Base-by-base conservation (phyloP, 306 rosid species). In the Carpinus viminea region DNA sequence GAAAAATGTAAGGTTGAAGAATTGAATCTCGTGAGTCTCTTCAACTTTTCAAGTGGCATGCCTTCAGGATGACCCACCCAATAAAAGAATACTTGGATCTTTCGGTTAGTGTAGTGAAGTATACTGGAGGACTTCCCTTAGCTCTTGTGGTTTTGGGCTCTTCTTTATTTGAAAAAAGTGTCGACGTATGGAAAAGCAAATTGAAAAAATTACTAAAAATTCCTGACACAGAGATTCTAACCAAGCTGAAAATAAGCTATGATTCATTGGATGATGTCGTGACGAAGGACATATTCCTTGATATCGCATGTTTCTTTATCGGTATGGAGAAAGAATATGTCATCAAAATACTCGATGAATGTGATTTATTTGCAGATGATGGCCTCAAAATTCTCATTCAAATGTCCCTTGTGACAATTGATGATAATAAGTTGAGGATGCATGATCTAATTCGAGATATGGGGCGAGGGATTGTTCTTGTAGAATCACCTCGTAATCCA, bases 61-160 rank as follows among this genome's bases (percentile, higher is more conserved):
- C 34, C 34, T 31, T 31, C 34, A 31, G 3, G 34, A 31, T 31
- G 34, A 31, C 34, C 34, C 34, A 31, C 34, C 34, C 3, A 31
- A 31, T 31, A 31, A 31, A 31, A 31, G 34, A 31, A 31, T 31
- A 31, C 34, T 1, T 31, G 34, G 34, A 31, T 31, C 34, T 31
- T 31, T 31, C 34, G 0, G 34, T 31, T 31, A 31, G 34, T 31
- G 3, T 31, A 31, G 34, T 31, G 34, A 31, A 31, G 34, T 88
- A 83, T 9, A 79, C 81, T 57, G 75, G 81, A 15, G 89, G 89
- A 11, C 9, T 88, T 0, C 91, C 89, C 3, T 13, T 88, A 1
- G 91, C 89, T 12, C 84, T 88, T 62, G 77, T 75, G 70, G 84
- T 80, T 2, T 68, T 80, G 70, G 91, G 91, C 0, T 88, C 87